Evolutionary conservation across 2,329 filamentous ascomycete species (phyloP).

Genomic region (Furcasterigmium furcatum): DNA sequence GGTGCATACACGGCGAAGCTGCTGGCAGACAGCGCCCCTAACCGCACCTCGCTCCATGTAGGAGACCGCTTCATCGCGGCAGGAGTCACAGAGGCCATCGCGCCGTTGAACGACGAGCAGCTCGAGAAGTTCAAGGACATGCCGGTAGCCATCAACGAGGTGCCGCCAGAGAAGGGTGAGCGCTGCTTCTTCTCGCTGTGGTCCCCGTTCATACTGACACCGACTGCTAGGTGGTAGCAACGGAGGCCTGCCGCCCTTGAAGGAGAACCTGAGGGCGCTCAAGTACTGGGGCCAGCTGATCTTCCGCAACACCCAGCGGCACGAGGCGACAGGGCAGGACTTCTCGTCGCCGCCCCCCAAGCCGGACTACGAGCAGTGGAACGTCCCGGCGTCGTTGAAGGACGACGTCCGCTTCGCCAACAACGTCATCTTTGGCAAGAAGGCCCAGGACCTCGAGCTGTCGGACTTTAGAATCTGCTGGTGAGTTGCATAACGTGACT

Average conservation of each 20-base stretch:
- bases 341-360: slow-evolving; percentile 45
- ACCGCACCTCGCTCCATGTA: slow-evolving; percentile 41
- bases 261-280: slow-evolving; percentile 20
- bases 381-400: slow-evolving; percentile 41
- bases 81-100: slow-evolving; percentile 46
- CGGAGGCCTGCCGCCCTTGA: slow-evolving; percentile 41
- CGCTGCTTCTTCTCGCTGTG: not conserved
- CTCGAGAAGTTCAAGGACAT: slow-evolving; percentile 30
- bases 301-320: slow-evolving; percentile 41
- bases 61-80: slow-evolving; percentile 47
- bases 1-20: slow-evolving; percentile 48
- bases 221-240: slow-evolving; percentile 28
- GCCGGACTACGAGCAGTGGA: slow-evolving; percentile 51
- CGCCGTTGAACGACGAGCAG: slow-evolving; percentile 36
- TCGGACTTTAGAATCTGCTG: slow-evolving; percentile 56
- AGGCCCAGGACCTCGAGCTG: slow-evolving; percentile 46
- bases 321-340: slow-evolving; percentile 33
- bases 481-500: slow-evolving; percentile 28
- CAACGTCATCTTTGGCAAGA: slow-evolving; percentile 49
- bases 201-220: not conserved
- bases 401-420: slow-evolving; percentile 48
- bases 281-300: slow-evolving; percentile 51
- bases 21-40: slow-evolving; percentile 36
- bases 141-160: slow-evolving; percentile 31
- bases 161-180: slow-evolving; percentile 6